Percentiles rank a stretch among this genome's conserved stretches.
phyloP scores from a whole-genome alignment of 129 eudicot genomes.

The Artemisia argyi region DNA sequence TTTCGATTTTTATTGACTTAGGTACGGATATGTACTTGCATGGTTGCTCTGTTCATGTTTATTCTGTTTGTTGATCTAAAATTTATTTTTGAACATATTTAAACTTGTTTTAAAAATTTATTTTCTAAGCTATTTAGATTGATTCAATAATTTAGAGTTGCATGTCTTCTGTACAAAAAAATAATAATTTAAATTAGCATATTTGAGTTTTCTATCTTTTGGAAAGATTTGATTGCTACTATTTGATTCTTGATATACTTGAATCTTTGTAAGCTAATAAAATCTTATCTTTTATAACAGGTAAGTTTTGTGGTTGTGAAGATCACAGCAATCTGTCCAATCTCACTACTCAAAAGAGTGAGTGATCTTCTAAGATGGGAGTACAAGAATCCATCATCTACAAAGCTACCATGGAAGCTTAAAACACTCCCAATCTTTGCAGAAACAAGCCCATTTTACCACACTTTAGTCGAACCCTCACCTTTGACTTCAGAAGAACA shows the following conservation, averaged over 20 bases:
- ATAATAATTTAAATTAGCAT: too few species aligned
- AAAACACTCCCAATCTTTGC: conserved; percentile 70
- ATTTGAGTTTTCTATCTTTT: neutral
- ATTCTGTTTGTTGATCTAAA: neutral
- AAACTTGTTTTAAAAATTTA: too few species aligned
- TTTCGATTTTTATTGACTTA: conserved; percentile 1
- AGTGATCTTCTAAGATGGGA: conserved; percentile 96
- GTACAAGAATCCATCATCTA: conserved; percentile 42
- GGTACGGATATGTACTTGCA: conserved; percentile 20
- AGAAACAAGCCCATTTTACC: conserved; percentile 84
- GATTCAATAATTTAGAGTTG: neutral
- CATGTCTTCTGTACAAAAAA: neutral
- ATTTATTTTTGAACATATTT: neutral
- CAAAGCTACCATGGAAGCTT: conserved; percentile 88
- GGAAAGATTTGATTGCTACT: neutral
- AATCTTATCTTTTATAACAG: conserved; percentile 36
- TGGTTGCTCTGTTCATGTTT: conserved; percentile 10
- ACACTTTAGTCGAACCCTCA: conserved; percentile 63
- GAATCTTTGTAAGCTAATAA: neutral
- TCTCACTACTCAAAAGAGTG: conserved; percentile 53
- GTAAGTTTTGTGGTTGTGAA: conserved; percentile 91
- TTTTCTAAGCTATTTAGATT: too few species aligned
- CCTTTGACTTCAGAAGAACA: conserved; percentile 77
- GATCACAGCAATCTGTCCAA: conserved; percentile 80
- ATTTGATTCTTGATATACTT: neutral